Evolutionary conservation across 2,329 filamentous ascomycete species (phyloP).

Genomic region (Lecanicillium sp.): DNA sequence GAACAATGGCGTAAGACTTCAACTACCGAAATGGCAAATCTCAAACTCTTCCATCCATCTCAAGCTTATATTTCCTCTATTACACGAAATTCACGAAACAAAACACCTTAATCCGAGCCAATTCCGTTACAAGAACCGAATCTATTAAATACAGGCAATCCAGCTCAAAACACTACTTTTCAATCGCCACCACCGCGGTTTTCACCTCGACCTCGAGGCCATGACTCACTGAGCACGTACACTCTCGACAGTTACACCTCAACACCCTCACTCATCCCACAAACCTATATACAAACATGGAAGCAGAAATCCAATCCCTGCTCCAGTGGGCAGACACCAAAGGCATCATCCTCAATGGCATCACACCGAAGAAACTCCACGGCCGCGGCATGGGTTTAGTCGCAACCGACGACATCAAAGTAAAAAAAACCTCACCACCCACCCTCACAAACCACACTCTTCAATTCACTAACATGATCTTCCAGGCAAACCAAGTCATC

Average conservation of each 20-base stretch:
- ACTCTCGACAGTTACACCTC: not conserved
- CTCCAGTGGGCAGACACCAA: constrained; percentile 58
- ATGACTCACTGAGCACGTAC: constrained; percentile 2
- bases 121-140: not conserved
- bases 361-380: constrained; percentile 58
- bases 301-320: constrained; percentile 39
- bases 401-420: constrained; percentile 58
- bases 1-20: constrained; percentile 8
- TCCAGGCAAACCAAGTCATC: constrained; percentile 42
- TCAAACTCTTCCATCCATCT: no score
- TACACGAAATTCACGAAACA: no score
- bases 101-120: no score
- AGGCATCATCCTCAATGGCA: constrained; percentile 60
- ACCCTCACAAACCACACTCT: not conserved
- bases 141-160: no score
- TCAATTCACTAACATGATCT: not conserved
- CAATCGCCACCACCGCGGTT: constrained; percentile 5
- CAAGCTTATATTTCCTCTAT: no score
- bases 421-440: constrained; percentile 23
- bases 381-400: constrained; percentile 73
- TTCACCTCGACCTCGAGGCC: no score
- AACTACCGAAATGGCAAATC: constrained; percentile 20
- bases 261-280: not conserved
- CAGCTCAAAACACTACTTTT: constrained; percentile 7
- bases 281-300: constrained; percentile 1